Conservation (phyloP, 495 filamentous ascomycete genomes). For the Usnea hakonensis region DNA sequence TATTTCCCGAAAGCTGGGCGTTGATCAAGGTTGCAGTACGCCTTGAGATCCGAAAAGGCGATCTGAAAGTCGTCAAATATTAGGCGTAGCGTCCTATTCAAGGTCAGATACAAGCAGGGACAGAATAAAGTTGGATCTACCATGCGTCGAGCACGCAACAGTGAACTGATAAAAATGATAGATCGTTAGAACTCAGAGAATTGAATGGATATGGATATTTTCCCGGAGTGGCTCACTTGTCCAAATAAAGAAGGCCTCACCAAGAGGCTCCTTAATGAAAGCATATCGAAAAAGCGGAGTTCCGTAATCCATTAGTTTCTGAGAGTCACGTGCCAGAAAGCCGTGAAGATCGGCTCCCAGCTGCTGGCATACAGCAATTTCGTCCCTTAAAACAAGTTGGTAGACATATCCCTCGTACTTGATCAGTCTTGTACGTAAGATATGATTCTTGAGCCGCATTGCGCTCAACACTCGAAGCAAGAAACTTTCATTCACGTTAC, state of each 20-base stretch:
- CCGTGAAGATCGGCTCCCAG: not conserved
- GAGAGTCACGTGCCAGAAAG: not conserved
- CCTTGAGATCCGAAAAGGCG: not conserved
- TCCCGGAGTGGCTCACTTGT: not conserved
- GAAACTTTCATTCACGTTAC: not conserved
- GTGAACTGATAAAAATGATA: not conserved
- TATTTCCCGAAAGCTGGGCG: not conserved
- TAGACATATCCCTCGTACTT: not conserved
- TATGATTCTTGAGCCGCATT: not conserved
- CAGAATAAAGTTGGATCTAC: not conserved
- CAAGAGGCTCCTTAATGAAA: not conserved
- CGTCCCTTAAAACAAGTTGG: slow-evolving; percentile 3
- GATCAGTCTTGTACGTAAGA: slow-evolving; percentile 7
- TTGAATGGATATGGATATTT: not conserved
- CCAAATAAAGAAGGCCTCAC: slow-evolving; percentile 2
- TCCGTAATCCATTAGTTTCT: not conserved
- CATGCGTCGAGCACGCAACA: not conserved
- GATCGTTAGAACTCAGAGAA: not conserved
- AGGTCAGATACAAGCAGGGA: not conserved
- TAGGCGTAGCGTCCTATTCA: not conserved
- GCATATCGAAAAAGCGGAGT: slow-evolving; percentile 1
- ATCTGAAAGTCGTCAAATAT: not conserved
- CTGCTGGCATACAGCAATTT: not conserved
- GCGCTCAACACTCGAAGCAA: not conserved
- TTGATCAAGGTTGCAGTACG: not conserved